These are phyloP conservation scores for Clonostachys byssicola DNA, from an alignment of 2,329 filamentous ascomycete species.

Conservation along the genomic window DNA sequence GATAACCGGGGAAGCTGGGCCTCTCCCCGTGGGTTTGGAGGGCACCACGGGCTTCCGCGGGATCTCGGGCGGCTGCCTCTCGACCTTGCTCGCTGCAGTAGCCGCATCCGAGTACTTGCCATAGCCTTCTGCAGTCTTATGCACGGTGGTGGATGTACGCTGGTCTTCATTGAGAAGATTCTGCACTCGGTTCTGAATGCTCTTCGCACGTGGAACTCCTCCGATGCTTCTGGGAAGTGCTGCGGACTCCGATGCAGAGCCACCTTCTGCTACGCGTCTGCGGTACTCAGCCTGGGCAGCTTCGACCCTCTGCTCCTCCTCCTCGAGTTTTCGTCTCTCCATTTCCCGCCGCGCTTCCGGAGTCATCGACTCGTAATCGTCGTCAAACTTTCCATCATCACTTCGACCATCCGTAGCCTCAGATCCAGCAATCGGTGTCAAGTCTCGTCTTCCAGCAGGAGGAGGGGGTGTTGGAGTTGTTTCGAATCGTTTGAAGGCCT, in stretches of 20 bases:
- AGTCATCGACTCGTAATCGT: slow-evolving; percentile 66
- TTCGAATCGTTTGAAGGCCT: slow-evolving; percentile 92
- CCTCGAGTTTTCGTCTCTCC: slow-evolving; percentile 73
- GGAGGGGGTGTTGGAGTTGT: slow-evolving; percentile 47
- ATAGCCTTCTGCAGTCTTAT: slow-evolving; percentile 80
- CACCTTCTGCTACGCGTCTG: slow-evolving; percentile 58
- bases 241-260: slow-evolving; percentile 25
- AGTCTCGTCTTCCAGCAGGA: slow-evolving; percentile 40
- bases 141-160: slow-evolving; percentile 45
- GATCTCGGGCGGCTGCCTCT: slow-evolving; percentile 35
- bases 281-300: slow-evolving; percentile 87
- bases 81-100: slow-evolving; percentile 24
- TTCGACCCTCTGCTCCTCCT: slow-evolving; percentile 88
- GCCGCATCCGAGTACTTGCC: slow-evolving; percentile 72
- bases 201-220: slow-evolving; percentile 64
- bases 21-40: slow-evolving; percentile 6
- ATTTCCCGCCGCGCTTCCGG: slow-evolving; percentile 88
- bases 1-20: slow-evolving; percentile 2
- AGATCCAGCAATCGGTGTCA: slow-evolving; percentile 72
- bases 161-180: slow-evolving; percentile 77
- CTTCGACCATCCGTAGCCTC: slow-evolving; percentile 58
- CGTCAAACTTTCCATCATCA: slow-evolving; percentile 63
- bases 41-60: slow-evolving; percentile 46
- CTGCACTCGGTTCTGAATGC: slow-evolving; percentile 89
- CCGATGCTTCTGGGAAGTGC: slow-evolving; percentile 51